Conservation (phyloP, 1,284 basidiomycete genomes). For the Austroboletus novae-zelandiae region DNA sequence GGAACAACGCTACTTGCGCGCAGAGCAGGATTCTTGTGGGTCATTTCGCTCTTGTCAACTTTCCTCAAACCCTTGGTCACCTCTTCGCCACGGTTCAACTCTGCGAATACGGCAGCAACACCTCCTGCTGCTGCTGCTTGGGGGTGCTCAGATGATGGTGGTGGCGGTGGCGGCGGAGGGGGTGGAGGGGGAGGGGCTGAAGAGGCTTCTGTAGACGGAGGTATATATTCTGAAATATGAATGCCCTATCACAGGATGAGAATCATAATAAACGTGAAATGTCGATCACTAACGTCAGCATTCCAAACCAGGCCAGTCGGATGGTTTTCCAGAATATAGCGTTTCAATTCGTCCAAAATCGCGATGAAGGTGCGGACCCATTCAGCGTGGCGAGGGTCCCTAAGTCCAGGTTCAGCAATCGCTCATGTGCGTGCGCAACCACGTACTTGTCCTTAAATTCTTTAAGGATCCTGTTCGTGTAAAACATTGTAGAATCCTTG, state of each 20-base stretch:
- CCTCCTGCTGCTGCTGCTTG: constrained; percentile 48
- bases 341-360: constrained; percentile 76
- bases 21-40: constrained; percentile 95
- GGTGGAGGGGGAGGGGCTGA: constrained; percentile 27
- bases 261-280: not conserved
- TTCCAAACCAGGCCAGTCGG: constrained; percentile 93
- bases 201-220: constrained; percentile 34
- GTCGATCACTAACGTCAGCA: constrained; percentile 54
- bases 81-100: constrained; percentile 87
- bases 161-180: constrained; percentile 51
- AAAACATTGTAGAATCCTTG: constrained; percentile 90
- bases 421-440: not conserved
- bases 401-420: constrained; percentile 33
- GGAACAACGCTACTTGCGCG: constrained; percentile 68
- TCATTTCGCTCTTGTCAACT: constrained; percentile 96
- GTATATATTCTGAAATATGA: constrained; percentile 55
- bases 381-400: constrained; percentile 85
- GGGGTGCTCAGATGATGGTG: constrained; percentile 50
- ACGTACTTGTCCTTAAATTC: constrained; percentile 89
- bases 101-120: constrained; percentile 86
- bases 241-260: constrained; percentile 50
- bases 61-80: constrained; percentile 91
- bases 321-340: constrained; percentile 87
- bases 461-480: constrained; percentile 89
- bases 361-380: constrained; percentile 81